Evolutionary conservation across 305 asterid species (phyloP).

Genomic region (Plantago rigida): DNA sequence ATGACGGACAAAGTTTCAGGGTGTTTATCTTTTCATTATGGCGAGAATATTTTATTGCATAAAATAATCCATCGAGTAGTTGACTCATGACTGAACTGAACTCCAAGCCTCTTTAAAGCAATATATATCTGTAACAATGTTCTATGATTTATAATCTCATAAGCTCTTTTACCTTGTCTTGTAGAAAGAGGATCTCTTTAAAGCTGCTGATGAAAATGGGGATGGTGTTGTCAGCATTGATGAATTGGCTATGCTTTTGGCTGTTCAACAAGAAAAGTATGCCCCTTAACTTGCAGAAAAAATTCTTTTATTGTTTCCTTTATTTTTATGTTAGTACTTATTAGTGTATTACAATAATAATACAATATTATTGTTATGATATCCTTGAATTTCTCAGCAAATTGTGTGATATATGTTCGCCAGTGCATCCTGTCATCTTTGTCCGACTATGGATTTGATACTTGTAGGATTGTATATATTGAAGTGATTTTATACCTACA

Average conservation of each 20-base stretch:
- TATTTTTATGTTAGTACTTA: constrained; percentile 4
- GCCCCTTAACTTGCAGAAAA: constrained; percentile 15
- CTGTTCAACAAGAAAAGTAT: constrained; percentile 83
- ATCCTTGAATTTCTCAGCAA: not conserved
- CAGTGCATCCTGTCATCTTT: no score
- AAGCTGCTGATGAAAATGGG: constrained; percentile 81
- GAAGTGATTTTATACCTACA: no score
- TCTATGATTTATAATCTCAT: constrained; percentile 23
- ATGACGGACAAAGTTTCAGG: constrained; percentile 1
- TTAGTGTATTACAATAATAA: not conserved
- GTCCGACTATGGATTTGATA: no score
- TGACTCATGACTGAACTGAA: constrained; percentile 8
- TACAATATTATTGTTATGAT: not conserved
- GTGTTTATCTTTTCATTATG: constrained; percentile 6
- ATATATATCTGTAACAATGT: constrained; percentile 20
- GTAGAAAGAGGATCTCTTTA: constrained; percentile 89
- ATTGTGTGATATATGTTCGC: no score
- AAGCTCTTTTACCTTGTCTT: constrained; percentile 25
- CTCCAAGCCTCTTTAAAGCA: constrained; percentile 5
- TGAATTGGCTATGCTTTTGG: constrained; percentile 90
- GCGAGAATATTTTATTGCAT: constrained; percentile 2
- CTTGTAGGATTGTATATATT: no score
- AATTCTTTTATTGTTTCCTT: not conserved
- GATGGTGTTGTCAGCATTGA: constrained; percentile 89
- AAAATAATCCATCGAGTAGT: constrained; percentile 1